phyloP scores from a whole-genome alignment of 1,139 yeast species.

The Arxiozyma heterogenica region DNA sequence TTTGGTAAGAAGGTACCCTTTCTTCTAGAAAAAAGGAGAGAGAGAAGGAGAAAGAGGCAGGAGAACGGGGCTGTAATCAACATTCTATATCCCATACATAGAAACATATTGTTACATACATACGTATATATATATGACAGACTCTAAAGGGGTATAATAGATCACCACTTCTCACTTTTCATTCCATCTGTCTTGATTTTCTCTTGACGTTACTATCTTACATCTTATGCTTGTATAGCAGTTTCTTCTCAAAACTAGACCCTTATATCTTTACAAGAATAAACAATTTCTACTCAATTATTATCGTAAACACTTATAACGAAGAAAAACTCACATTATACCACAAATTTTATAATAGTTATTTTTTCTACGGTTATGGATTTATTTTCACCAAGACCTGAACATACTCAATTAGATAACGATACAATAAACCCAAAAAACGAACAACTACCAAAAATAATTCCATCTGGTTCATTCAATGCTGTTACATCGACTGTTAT shows the following conservation, averaged over 20 bases:
- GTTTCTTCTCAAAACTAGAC: background rate
- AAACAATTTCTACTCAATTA: background rate
- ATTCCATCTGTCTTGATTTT: background rate
- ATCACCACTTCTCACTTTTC: background rate
- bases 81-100: no score
- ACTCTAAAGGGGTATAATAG: background rate
- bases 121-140: background rate
- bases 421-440: background rate
- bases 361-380: constrained; percentile 5
- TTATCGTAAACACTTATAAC: no score
- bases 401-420: constrained; percentile 9
- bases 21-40: background rate
- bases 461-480: background rate
- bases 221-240: no score
- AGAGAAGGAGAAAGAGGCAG: background rate
- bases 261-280: no score
- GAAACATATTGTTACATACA: no score
- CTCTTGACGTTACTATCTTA: no score
- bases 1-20: background rate
- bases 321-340: no score
- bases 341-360: no score
- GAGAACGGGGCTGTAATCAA: background rate
- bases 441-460: background rate
- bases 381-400: constrained; percentile 12
- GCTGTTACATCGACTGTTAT: background rate